phyloP scores from a whole-genome alignment of 192 early-diverging fungal genomes.

The Coemansia umbellata region DNA sequence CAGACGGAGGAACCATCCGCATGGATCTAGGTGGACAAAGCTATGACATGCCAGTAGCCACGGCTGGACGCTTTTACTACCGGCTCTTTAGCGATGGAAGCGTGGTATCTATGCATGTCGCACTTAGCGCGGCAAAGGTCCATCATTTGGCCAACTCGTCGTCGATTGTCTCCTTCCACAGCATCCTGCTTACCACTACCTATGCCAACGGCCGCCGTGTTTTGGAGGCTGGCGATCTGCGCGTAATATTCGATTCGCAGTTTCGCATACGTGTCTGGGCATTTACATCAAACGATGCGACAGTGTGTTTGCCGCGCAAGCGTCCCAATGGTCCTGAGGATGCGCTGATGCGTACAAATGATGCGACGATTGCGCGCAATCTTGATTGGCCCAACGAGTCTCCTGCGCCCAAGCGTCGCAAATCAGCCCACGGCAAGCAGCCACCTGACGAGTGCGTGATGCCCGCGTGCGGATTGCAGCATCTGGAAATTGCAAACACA shows the following conservation, averaged over 20 bases:
- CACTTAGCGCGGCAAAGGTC: constrained; percentile 16
- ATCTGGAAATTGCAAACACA: constrained; percentile 37
- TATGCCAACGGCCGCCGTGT: constrained; percentile 37
- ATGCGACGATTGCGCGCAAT: constrained; percentile 37
- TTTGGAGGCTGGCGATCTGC: constrained; percentile 33
- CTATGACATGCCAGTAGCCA: constrained; percentile 33
- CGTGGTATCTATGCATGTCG: constrained; percentile 26
- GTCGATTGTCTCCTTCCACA: constrained; percentile 28
- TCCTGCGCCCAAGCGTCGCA: constrained; percentile 22
- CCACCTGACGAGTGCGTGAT: constrained; percentile 41
- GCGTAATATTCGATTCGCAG: constrained; percentile 24
- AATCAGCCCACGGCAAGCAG: constrained; percentile 34
- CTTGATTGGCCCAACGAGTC: constrained; percentile 34
- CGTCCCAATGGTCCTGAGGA: constrained; percentile 29
- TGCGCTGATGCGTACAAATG: constrained; percentile 16
- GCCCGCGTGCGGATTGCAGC: constrained; percentile 27
- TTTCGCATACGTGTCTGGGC: constrained; percentile 44
- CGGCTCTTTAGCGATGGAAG: constrained; percentile 34
- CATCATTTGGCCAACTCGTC: constrained; percentile 4
- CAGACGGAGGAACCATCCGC: constrained; percentile 12
- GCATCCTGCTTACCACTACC: constrained; percentile 25
- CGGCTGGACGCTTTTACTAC: constrained; percentile 41
- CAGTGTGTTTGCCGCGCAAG: constrained; percentile 28
- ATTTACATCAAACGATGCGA: constrained; percentile 21
- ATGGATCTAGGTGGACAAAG: constrained; percentile 29